Conservation (phyloP, 345 rosid species). For the Adansonia digitata region DNA sequence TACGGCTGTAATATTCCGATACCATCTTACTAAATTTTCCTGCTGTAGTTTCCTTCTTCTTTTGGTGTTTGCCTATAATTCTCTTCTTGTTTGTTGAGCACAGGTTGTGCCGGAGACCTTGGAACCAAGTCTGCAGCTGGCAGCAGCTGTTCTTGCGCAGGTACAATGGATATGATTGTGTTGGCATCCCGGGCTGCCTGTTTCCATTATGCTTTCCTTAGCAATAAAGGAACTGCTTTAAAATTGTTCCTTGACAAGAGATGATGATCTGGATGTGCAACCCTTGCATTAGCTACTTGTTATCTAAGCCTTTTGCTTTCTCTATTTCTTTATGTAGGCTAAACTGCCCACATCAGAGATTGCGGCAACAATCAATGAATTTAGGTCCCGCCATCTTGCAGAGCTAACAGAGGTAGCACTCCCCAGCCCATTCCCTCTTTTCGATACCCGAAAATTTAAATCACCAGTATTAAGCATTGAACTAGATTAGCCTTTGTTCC, state of each 20-base stretch:
- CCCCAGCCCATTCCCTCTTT: not conserved
- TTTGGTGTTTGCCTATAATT: constrained; percentile 5
- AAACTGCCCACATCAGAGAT: constrained; percentile 86
- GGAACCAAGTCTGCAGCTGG: constrained; percentile 98
- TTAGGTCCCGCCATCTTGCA: constrained; percentile 85
- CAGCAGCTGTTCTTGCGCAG: constrained; percentile 99
- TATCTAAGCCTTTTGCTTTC: not conserved
- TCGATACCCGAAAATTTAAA: not conserved
- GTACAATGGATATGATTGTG: constrained; percentile 32
- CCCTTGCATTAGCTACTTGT: not conserved
- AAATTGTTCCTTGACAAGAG: not conserved
- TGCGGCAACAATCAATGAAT: constrained; percentile 82
- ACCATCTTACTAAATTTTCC: constrained; percentile 1
- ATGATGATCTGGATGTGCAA: not conserved
- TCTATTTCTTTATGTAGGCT: constrained; percentile 39
- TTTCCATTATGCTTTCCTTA: too few relatives aligned
- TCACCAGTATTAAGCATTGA: not conserved
- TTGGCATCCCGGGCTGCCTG: not conserved
- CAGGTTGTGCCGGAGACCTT: constrained; percentile 97
- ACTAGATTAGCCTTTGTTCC: not conserved
- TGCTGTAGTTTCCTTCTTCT: not conserved
- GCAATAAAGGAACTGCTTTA: constrained; percentile 1
- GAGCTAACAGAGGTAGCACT: constrained; percentile 90
- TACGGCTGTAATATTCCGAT: constrained; percentile 62
- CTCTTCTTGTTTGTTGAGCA: not conserved